phyloP scores from a whole-genome alignment of 768 basidiomycete species.

The Chalciporus chontae region DNA sequence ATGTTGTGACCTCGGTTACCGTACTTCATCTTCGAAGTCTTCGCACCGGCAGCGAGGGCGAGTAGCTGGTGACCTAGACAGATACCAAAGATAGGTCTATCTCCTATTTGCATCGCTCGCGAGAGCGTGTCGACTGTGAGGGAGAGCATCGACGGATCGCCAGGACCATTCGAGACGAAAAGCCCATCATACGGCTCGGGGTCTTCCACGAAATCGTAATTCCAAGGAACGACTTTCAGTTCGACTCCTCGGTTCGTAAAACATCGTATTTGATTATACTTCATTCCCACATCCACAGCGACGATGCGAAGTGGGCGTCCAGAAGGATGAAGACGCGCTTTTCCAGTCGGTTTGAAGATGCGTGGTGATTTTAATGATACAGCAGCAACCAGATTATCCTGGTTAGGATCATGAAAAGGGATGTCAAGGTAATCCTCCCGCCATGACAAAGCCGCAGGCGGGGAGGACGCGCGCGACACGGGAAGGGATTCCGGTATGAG shows the following conservation, averaged over 20 bases:
- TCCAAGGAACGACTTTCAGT: constrained; percentile 96
- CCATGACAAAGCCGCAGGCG: constrained; percentile 60
- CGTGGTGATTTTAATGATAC: constrained; percentile 75
- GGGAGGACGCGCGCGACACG: constrained; percentile 49
- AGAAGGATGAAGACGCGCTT: constrained; percentile 66
- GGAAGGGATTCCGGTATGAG: constrained; percentile 36
- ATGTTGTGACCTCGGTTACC: constrained; percentile 99
- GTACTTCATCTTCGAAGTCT: constrained; percentile 99
- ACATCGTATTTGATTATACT: constrained; percentile 98
- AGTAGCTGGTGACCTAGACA: constrained; percentile 98
- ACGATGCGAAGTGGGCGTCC: constrained; percentile 81
- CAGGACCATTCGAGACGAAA: constrained; percentile 97
- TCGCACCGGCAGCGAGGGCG: constrained; percentile 90
- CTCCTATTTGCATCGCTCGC: constrained; percentile 63
- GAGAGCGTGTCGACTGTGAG: constrained; percentile 67
- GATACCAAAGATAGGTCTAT: constrained; percentile 94
- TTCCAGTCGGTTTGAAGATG: constrained; percentile 58
- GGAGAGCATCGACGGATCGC: constrained; percentile 85
- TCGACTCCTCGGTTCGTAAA: constrained; percentile 90
- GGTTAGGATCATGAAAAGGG: constrained; percentile 86
- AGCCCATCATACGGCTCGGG: constrained; percentile 85
- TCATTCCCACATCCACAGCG: constrained; percentile 98
- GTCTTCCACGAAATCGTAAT: constrained; percentile 86
- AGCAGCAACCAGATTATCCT: constrained; percentile 82
- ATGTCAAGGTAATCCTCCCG: constrained; percentile 79